A percentile compares a stretch with the other conserved stretches of the same genome.
phyloP scores from a whole-genome alignment of 176 grass and related monocot genomes.

The Oryza rufipogon region DNA sequence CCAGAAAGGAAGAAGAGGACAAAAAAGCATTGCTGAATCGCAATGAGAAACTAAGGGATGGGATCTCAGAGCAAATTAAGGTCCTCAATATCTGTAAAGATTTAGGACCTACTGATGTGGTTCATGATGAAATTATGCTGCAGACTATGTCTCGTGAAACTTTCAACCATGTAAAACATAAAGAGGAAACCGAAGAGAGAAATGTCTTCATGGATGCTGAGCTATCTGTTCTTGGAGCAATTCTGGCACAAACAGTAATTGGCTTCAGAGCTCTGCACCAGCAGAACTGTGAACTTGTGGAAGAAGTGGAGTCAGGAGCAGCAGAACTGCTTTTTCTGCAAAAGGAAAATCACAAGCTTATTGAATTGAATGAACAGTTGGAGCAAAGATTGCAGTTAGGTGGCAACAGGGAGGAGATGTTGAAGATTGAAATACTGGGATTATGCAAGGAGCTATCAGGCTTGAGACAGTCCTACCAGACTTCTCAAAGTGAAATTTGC shows the following conservation, averaged over 20 bases:
- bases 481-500: constrained; percentile 43
- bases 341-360: constrained; percentile 46
- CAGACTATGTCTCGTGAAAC: constrained; percentile 46
- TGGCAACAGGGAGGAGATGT: constrained; percentile 46
- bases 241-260: constrained; percentile 56
- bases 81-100: constrained; percentile 50
- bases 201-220: constrained; percentile 56
- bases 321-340: constrained; percentile 41
- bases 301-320: constrained; percentile 50
- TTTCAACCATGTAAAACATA: constrained; percentile 48
- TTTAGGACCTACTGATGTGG: constrained; percentile 38
- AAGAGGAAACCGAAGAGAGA: constrained; percentile 51
- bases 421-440: constrained; percentile 44
- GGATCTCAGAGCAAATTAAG: constrained; percentile 50
- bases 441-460: constrained; percentile 30
- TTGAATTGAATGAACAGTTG: constrained; percentile 52
- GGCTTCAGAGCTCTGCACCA: constrained; percentile 51
- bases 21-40: constrained; percentile 42
- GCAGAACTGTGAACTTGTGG: constrained; percentile 53
- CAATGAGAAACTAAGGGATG: constrained; percentile 51
- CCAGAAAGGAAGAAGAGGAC: constrained; percentile 41
- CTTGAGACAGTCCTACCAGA: constrained; percentile 20
- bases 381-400: constrained; percentile 46
- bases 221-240: constrained; percentile 60
- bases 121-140: constrained; percentile 61